These are phyloP conservation scores for Aspergillus cejpii DNA, from an alignment of 2,329 filamentous ascomycete genomes.

Conservation along the genomic window DNA sequence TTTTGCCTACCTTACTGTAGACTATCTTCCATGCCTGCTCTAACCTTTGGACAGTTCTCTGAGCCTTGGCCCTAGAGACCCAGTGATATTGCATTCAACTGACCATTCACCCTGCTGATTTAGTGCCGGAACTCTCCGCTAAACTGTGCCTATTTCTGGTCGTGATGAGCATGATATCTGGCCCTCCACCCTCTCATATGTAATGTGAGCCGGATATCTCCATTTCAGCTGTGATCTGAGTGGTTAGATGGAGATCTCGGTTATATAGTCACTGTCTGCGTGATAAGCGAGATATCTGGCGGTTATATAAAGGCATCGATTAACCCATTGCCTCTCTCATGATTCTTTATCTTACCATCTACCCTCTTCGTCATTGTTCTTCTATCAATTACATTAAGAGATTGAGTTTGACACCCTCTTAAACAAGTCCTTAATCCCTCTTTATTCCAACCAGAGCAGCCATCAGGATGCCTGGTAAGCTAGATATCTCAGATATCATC, in stretches of 20 bases:
- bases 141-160: neutral
- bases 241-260: neutral
- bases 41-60: neutral
- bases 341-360: neutral
- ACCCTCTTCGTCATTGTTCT: neutral
- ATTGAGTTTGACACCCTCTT: neutral
- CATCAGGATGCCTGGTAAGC: neutral
- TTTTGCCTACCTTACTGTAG: neutral
- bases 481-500: constrained; percentile 11
- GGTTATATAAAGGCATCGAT: neutral
- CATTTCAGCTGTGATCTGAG: neutral
- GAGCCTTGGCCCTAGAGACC: too few species aligned
- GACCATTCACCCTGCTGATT: neutral
- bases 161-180: neutral
- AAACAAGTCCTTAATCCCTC: neutral
- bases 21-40: neutral
- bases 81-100: neutral
- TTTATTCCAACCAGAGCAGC: neutral
- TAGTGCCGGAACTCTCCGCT: neutral
- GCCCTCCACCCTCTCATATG: neutral
- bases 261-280: neutral
- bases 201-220: neutral
- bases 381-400: neutral
- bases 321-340: neutral
- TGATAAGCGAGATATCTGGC: neutral